Evolutionary conservation across 83 land plant species (phyloP), one percentile per base, ranked within the genome.

Genomic region (Diphasiastrum complanatum): DNA sequence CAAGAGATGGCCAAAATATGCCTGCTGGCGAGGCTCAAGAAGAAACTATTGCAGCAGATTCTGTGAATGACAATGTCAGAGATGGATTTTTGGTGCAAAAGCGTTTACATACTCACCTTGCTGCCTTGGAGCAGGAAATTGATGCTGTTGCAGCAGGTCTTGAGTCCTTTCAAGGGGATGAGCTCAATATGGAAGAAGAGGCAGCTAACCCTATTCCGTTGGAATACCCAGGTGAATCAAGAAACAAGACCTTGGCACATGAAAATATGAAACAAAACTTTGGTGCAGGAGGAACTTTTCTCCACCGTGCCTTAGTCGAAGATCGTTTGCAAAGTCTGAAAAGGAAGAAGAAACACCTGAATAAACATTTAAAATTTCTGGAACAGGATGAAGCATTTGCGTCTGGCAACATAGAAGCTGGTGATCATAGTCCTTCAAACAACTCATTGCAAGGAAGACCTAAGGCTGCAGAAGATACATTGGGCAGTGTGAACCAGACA

Each of bases 81-180:
- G 46, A 53, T 34, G 41, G 38, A 2, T 24, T 51, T 54, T 43
- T 43, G 37, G 47, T 60, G 34, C 16, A 37, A 37, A 32, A 35
- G 45, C 52, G 34, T 29, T 33, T 87, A 19, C 67, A 33, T 40
- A 69, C 61, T 46, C 83, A 71, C 50, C 50, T 92, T 59, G 57
- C 69, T 43, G 83, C 81, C 3, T 41, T 91, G 65, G 79, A 84
- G 27, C 69, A 73, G 70, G 98, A 93, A 66, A 93, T 93, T 60
- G 72, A 71, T 51, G 98, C 96, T 67, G 98, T 93, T 45, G 77
- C 70, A 31, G 81, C 81, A 25, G 81, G 88, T 54, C 63, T 86
- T 40, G 64, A 83, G 28, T 70, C 54, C 4, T 71, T 61, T 31
- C 66, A 36, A 30, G 28, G 29, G 33, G 38, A 14, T 26, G 46